phyloP scores from a whole-genome alignment of 2,329 filamentous ascomycete genomes.

The Tolypocladium ovalisporum region DNA sequence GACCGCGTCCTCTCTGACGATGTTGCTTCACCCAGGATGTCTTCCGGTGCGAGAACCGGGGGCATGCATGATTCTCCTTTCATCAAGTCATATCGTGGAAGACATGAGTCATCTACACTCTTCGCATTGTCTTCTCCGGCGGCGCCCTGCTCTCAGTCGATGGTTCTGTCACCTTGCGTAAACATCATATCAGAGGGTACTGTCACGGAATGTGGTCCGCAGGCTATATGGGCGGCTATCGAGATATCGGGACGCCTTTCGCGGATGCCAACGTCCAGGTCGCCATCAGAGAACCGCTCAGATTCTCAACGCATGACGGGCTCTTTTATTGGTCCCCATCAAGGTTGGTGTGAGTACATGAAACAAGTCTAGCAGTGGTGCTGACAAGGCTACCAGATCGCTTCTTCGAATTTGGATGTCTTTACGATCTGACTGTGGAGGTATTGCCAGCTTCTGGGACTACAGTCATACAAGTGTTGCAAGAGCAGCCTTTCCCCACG shows the following conservation, averaged over 20 bases:
- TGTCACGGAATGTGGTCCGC: conserved; percentile 19
- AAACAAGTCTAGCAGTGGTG: neutral
- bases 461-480: conserved; percentile 33
- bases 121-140: neutral
- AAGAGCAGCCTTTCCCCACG: conserved; percentile 31
- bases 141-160: neutral
- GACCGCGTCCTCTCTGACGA: neutral
- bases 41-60: neutral
- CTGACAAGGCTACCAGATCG: conserved; percentile 14
- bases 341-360: conserved; percentile 7
- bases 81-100: neutral
- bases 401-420: conserved; percentile 30
- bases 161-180: conserved; percentile 30
- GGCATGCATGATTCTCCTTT: neutral
- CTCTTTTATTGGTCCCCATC: conserved; percentile 7
- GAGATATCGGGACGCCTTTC: conserved; percentile 33
- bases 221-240: conserved; percentile 36
- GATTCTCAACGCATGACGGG: neutral
- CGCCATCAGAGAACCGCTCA: neutral
- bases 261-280: conserved; percentile 6
- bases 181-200: conserved; percentile 30
- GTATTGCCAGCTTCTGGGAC: conserved; percentile 29
- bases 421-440: conserved; percentile 37
- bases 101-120: neutral
- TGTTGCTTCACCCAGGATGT: neutral